phyloP scores from a whole-genome alignment of 192 early-diverging fungal species.

The Cetraspora pellucida region DNA sequence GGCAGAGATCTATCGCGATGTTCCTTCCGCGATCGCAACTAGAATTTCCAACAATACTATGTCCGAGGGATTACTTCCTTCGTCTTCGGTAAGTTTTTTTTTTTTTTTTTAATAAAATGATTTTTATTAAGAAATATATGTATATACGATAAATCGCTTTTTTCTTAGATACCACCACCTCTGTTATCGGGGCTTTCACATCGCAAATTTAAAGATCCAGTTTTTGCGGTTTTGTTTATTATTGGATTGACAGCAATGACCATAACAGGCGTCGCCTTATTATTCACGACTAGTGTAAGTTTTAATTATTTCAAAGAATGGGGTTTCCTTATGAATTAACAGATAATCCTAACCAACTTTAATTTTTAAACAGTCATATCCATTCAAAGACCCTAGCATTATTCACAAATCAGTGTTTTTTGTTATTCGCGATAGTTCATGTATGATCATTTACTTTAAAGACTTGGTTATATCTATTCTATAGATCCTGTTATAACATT shows the following conservation, averaged over 20 bases:
- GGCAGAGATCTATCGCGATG: conserved; percentile 57
- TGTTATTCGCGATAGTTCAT: neutral
- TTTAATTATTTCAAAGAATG: neutral
- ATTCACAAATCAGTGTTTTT: conserved; percentile 10
- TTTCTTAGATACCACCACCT: conserved; percentile 20
- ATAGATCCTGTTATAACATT: no score
- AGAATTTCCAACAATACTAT: conserved; percentile 43
- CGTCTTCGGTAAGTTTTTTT: conserved; percentile 42
- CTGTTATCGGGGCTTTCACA: conserved; percentile 6
- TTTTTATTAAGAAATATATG: neutral
- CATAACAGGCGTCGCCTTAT: conserved; percentile 47
- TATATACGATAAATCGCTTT: neutral
- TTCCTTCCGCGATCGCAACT: conserved; percentile 35
- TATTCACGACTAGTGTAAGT: conserved; percentile 59
- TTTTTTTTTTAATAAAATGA: neutral
- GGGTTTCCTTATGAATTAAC: neutral
- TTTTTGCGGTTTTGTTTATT: conserved; percentile 50
- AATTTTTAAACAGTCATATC: neutral
- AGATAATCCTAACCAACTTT: neutral
- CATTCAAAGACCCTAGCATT: neutral
- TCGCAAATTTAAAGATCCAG: conserved; percentile 53
- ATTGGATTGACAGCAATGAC: conserved; percentile 39
- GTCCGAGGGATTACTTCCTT: conserved; percentile 52
- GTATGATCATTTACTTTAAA: no score
- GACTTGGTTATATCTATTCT: no score